Evolutionary conservation across 768 basidiomycete species (phyloP), one percentile per base, ranked within the genome.

Genomic region (Kwoniella europaea): DNA sequence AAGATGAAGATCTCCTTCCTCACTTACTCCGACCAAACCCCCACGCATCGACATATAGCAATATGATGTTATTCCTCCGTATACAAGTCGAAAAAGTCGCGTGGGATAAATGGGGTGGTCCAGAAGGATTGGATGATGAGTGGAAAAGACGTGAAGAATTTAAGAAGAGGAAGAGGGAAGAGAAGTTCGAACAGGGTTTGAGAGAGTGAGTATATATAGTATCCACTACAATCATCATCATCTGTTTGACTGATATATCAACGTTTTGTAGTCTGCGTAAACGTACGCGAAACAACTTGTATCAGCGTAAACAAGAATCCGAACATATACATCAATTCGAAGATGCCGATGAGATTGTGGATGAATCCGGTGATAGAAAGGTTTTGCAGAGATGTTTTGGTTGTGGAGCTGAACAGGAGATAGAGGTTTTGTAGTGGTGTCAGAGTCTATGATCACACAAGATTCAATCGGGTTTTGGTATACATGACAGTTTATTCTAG

Each of bases 41-140:
- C 3, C 94, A 97, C 85, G 91, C 92, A 74, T 91, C 94, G 12
- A 95, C 93, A 0, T 98, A 92, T 80, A 92, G 92, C 44, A 99
- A 98, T 86, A 98, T 98, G 97, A 98, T 98, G 97, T 87, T 99
- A 22, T 98, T 92, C 84, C 86, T 98, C 4, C 90, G 97, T 43
- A 91, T 86, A 79, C 96, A 98, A 82, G 84, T 83, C 1, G 97
- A 99, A 82, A 92, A 90, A 56, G 98, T 95, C 84, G 96, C 97
- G 4, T 97, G 91, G 91, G 90, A 92, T 81, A 99, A 99, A 84
- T 99, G 97, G 97, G 95, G 94, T 0, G 92, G 93, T 1, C 88
- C 92, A 10, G 94, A 97, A 82, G 93, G 89, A 10, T 84, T 99
- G 59, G 96, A 98, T 78, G 88, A 87, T 6, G 96, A 98, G 80